Percentiles rank a stretch among this genome's conserved stretches.
These are phyloP conservation scores for Ustilago shanxiensis DNA, from an alignment of 1,284 basidiomycete species.

Conservation along the genomic window DNA sequence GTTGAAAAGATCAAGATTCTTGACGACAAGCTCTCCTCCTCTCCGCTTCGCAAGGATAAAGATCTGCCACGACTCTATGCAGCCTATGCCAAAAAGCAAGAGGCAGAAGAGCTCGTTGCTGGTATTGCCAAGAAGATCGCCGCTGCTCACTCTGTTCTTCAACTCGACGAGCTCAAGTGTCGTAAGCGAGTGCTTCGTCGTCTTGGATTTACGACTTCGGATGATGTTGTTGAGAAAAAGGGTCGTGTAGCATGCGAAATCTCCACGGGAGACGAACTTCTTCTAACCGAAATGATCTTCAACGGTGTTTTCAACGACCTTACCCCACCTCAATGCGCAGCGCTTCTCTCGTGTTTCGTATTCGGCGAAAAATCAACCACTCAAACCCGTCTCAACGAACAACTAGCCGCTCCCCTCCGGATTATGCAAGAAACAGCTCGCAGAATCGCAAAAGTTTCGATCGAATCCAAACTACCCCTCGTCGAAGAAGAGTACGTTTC, in stretches of 20 bases:
- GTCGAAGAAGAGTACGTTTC: conserved; percentile 95
- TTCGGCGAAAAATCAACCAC: conserved; percentile 84
- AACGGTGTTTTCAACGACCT: conserved; percentile 94
- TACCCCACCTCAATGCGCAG: conserved; percentile 90
- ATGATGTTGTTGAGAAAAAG: conserved; percentile 97
- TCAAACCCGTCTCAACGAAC: conserved; percentile 82
- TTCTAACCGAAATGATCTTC: conserved; percentile 97
- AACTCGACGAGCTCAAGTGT: conserved; percentile 96
- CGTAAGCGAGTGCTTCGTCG: conserved; percentile 93
- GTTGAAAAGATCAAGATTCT: conserved; percentile 65
- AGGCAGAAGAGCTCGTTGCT: conserved; percentile 79
- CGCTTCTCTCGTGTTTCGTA: conserved; percentile 93
- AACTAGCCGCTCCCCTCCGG: conserved; percentile 89
- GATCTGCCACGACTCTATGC: conserved; percentile 82
- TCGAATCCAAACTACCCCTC: conserved; percentile 88
- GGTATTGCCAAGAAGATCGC: conserved; percentile 85
- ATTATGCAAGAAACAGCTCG: conserved; percentile 95
- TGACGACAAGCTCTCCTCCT: conserved; percentile 45
- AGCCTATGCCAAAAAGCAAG: conserved; percentile 82
- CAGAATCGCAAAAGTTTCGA: conserved; percentile 93
- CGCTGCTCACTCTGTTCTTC: conserved; percentile 89
- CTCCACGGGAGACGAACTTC: conserved; percentile 93
- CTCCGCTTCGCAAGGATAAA: conserved; percentile 73
- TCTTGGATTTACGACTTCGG: conserved; percentile 86
- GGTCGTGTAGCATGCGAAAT: conserved; percentile 99